phyloP scores from a whole-genome alignment of 1,284 basidiomycete genomes.

The Tranzscheliella williamsii region DNA sequence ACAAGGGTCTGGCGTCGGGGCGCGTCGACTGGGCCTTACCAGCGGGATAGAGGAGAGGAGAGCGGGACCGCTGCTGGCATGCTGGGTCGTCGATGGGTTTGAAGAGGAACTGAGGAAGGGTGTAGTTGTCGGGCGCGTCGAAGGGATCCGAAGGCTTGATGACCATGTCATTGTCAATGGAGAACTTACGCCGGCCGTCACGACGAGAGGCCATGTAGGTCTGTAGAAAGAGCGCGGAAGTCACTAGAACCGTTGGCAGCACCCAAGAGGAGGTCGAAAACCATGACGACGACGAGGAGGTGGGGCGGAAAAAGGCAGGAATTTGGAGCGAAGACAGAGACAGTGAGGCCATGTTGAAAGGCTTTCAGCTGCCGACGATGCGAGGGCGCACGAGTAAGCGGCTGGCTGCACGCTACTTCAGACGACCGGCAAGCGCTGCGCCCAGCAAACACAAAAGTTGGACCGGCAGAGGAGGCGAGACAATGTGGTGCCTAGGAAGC shows the following conservation, averaged over 20 bases:
- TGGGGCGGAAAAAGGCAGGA: not conserved
- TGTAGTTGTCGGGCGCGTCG: constrained; percentile 29
- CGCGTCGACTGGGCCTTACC: constrained; percentile 20
- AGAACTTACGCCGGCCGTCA: constrained; percentile 10
- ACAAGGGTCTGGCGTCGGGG: constrained; percentile 32
- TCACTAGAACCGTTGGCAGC: not conserved
- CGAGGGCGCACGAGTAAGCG: no score
- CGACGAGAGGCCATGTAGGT: not conserved
- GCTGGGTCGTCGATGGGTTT: constrained; percentile 28
- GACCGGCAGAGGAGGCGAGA: no score
- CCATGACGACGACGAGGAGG: not conserved
- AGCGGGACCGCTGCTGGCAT: constrained; percentile 20
- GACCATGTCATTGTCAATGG: constrained; percentile 28
- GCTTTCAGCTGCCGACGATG: no score
- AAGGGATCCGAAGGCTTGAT: constrained; percentile 40
- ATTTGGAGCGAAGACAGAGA: not conserved
- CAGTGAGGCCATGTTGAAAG: not conserved
- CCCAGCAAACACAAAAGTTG: no score
- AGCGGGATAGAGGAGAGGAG: constrained; percentile 40
- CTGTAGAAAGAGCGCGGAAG: not conserved
- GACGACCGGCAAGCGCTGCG: no score
- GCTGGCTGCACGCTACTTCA: no score
- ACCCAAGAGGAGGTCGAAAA: not conserved
- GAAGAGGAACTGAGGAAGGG: constrained; percentile 48
- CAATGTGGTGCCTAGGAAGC: no score